Evolutionary conservation across 768 basidiomycete species (phyloP).

Genomic region (Zangia roseola): DNA sequence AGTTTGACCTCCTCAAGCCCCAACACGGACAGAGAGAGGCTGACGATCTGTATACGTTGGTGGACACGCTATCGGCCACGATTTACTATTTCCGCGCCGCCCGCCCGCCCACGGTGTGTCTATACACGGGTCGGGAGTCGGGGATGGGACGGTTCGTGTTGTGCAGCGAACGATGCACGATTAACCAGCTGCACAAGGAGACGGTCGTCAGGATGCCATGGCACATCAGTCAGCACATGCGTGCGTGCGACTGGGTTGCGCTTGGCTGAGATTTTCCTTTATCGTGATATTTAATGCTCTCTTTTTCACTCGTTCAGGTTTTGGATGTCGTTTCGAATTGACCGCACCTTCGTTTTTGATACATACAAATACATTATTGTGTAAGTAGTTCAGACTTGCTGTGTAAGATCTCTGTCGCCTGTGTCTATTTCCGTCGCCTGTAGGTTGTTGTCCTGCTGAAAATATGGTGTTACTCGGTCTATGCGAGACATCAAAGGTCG

Average conservation of each 20-base stretch:
- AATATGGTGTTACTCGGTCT: slow-evolving; percentile 11
- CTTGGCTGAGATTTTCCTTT: no score
- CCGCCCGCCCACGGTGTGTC: slow-evolving; percentile 24
- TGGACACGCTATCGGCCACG: slow-evolving; percentile 21
- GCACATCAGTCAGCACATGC: slow-evolving; percentile 17
- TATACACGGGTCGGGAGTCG: slow-evolving; percentile 18
- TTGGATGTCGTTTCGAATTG: no score
- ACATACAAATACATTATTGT: no score
- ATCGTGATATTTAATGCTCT: no score
- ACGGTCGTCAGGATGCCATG: slow-evolving; percentile 25
- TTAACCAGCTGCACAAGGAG: slow-evolving; percentile 24
- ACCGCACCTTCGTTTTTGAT: no score
- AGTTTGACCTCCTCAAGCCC: slow-evolving; percentile 1
- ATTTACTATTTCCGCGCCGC: slow-evolving; percentile 25
- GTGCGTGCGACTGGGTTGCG: slow-evolving; percentile 8
- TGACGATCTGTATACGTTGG: slow-evolving; percentile 22
- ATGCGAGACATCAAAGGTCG: slow-evolving; percentile 5
- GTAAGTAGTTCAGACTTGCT: no score
- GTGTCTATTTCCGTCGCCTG: no score
- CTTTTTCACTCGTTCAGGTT: no score
- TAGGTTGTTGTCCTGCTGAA: no score
- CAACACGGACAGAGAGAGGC: background rate
- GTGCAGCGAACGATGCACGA: slow-evolving; percentile 20
- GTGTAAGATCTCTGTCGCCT: no score
- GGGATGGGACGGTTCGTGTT: slow-evolving; percentile 24